Conservation (phyloP, 2,329 filamentous ascomycete genomes). For the Dendrostoma leiphaemia region DNA sequence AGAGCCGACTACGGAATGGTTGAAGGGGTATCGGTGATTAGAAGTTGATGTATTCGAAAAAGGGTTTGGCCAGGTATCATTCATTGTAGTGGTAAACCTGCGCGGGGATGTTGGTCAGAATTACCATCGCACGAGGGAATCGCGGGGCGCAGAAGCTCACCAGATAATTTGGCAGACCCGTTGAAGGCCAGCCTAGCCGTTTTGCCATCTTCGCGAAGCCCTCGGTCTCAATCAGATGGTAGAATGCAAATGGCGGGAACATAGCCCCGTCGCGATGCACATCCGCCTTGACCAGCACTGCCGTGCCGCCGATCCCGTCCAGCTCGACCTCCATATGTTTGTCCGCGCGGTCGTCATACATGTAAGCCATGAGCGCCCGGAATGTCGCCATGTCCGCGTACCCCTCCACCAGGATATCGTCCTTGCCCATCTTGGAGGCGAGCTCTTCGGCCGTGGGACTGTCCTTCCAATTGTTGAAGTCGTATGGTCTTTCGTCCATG, state of each 20-base stretch:
- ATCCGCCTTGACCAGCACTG: conserved; percentile 90
- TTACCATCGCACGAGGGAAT: not conserved
- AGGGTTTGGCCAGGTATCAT: conserved; percentile 33
- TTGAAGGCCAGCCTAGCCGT: conserved; percentile 79
- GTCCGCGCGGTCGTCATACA: conserved; percentile 60
- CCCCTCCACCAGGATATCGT: conserved; percentile 91
- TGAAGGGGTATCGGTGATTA: not conserved
- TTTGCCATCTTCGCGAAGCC: conserved; percentile 97
- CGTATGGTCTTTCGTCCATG: conserved; percentile 79
- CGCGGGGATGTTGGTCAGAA: conserved; percentile 7
- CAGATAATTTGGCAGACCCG: conserved; percentile 94
- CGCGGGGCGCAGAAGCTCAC: conserved; percentile 52
- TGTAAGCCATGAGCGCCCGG: conserved; percentile 84
- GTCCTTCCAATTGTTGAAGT: conserved; percentile 98
- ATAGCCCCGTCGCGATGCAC: conserved; percentile 97
- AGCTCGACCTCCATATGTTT: conserved; percentile 66
- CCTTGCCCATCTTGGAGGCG: conserved; percentile 76
- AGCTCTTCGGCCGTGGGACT: conserved; percentile 75
- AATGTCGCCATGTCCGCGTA: conserved; percentile 94
- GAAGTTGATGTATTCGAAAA: conserved; percentile 1
- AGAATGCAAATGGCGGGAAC: conserved; percentile 96
- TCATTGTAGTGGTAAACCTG: conserved; percentile 91
- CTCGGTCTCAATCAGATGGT: conserved; percentile 95
- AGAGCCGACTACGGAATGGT: not conserved
- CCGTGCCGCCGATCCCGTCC: conserved; percentile 92